Base-by-base conservation (phyloP, 805 yeast genomes). In the Brettanomyces naardenensis region DNA sequence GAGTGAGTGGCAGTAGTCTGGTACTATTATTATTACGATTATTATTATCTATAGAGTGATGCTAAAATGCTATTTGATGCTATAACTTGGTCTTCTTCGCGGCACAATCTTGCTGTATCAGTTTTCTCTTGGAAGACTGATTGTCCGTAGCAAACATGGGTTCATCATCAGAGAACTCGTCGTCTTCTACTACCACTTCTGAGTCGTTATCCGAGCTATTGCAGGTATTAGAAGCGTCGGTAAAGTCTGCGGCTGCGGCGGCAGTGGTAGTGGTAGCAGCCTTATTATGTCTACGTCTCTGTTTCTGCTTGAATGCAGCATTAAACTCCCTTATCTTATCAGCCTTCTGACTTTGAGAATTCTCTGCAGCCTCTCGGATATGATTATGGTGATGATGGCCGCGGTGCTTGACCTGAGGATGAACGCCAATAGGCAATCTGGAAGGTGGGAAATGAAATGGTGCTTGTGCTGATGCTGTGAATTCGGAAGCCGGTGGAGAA, bases 361-460 rank as follows among this genome's bases (percentile, higher is more conserved):
- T n/a, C 6, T 19, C 9, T 7, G 19, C 17, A 13, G n/a, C 14
- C n/a, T 20, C 19, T n/a, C n/a, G n/a, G n/a, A n/a, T n/a, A n/a
- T n/a, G n/a, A n/a, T n/a, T n/a, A n/a, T n/a, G n/a, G 18, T 31
- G 34, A 2, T 13, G 15, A 26, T 28, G 32, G n/a, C 13, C 11
- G 17, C 32, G 31, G 31, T 36, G 37, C 23, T 34, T 42, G 34
- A 19, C 32, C 32, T 25, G 46, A 31, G 30, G 49, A 29, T 30
- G 39, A 4, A 35, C 13, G 4, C 38, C 37, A 15, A 49, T 29
- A 7, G 51, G 55, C 5, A 42, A 26, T 21, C 40, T 33, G 7
- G 55, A 35, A 4, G 40, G 47, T 9, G 62, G 64, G 38, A 59
- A 59, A 14, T 53, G 54, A 39, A 44, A 51, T 9, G 49, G 47